Evolutionary conservation across 257 asterid species (phyloP).

Genomic region (Ocimum tenuiflorum): DNA sequence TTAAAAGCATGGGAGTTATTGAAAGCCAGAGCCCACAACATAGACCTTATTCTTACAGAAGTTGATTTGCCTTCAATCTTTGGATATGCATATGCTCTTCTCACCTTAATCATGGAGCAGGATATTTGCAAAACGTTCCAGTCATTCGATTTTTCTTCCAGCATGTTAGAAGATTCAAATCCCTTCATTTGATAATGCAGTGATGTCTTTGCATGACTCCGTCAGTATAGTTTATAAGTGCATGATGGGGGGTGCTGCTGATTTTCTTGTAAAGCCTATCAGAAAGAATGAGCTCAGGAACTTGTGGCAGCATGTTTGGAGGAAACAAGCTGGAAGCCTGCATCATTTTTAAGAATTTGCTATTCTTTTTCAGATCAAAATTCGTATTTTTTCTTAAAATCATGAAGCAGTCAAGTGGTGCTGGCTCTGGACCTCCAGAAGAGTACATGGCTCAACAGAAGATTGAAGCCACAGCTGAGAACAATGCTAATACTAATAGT

Average conservation of each 20-base stretch:
- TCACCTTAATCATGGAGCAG: conserved; percentile 74
- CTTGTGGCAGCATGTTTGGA: conserved; percentile 96
- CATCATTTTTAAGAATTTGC: conserved; percentile 4
- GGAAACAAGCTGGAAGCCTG: conserved; percentile 64
- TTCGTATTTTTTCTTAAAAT: not conserved
- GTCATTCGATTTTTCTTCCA: conserved; percentile 11
- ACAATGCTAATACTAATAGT: conserved; percentile 55
- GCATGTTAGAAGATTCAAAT: not conserved
- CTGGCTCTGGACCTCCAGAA: conserved; percentile 51
- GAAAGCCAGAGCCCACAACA: conserved; percentile 45
- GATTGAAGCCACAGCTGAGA: conserved; percentile 83
- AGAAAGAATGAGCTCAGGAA: conserved; percentile 73
- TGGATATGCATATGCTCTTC: conserved; percentile 85
- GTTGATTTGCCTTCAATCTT: conserved; percentile 76
- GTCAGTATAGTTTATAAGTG: conserved; percentile 71
- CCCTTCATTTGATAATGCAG: conserved; percentile 32
- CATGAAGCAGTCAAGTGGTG: conserved; percentile 42
- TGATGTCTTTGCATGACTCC: conserved; percentile 84
- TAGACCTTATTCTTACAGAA: conserved; percentile 78
- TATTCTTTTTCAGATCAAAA: not conserved
- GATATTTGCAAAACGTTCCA: conserved; percentile 71
- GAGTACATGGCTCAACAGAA: conserved; percentile 65
- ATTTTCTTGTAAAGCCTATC: conserved; percentile 82
- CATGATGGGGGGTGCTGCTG: conserved; percentile 91
- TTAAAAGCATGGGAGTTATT: conserved; percentile 82